Base-by-base conservation (phyloP, 2,329 filamentous ascomycete species). In the Arachnomyces sp. region DNA sequence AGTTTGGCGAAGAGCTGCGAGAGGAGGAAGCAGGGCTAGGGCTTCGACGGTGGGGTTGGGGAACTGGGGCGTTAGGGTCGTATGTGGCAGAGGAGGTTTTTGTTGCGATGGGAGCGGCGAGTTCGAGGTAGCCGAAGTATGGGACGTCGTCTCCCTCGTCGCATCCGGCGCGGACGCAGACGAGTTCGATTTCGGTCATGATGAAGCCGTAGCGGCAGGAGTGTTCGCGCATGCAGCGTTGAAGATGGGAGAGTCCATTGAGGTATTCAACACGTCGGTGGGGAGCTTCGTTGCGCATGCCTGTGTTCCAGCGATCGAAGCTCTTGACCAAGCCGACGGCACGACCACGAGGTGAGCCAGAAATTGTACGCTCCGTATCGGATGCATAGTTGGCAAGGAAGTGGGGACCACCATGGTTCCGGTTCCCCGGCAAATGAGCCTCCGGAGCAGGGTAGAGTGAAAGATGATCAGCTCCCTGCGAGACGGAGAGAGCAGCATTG, bases 141-240 rank as follows among this genome's bases (percentile, higher is more conserved):
- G 89, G 89, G 1, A 80, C 79, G 31, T 73, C 66, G 34, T 67
- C 66, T 18, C 55, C 54, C 74, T 82, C 51, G 60, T 77, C 66
- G 42, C 65, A 69, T 38, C 89, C 88, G 50, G 84, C 86, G 54
- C 89, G 86, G 1, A 95, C 87, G 52, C 92, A 80, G 30, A 95
- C 82, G 7, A 95, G 80, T 67, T 96, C 90, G 53, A 95, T 95
- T 66, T 95, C 90, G 1, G 87, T 95, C 57, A 95, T 80, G 62
- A 96, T 90, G 71, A 95, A 96, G 40, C 90, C 90, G 62, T 95
- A 96, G 44, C 90, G 82, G 59, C 86, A 93, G 50, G 82, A 81
- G 66, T 95, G 86, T 66, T 94, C 87, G 61, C 90, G 87, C 87
- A 95, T 95, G 56, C 82, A 81, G 58, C 86, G 78, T 65, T 96